Evolutionary conservation across 441 rosid species (phyloP), one percentile per base, ranked within the genome.

Genomic region (Eruca vesicaria): DNA sequence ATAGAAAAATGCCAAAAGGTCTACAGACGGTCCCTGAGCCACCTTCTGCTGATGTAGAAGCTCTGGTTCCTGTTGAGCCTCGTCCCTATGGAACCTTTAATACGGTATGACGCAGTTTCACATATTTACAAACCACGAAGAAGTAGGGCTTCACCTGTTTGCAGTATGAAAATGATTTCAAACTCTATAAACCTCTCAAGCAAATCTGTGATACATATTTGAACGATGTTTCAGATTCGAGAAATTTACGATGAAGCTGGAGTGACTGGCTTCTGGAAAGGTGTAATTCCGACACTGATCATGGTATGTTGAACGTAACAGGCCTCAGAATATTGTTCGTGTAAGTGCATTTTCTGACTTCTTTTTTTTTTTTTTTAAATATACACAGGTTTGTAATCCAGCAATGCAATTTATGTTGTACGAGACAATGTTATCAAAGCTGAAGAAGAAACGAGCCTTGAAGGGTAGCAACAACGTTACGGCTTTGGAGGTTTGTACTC

Each of bases 321-420:
- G 32, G 28, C 20, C 18, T 69, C 43, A 36, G 80, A 79, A 11
- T 56, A 23, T 61, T 2, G 32, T 55, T 82, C 73, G 45, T 50
- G 55, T 63, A 66, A 19, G 62, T 43, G 71, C 72, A 52, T 45
- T 18, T 66, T 45, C n/a, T 28, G 15, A 45, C n/a, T 2, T n/a
- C n/a, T n/a, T n/a, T n/a, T n/a, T n/a, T n/a, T n/a, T n/a, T 2
- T 56, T 62, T 11, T 10, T 9, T 2, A 5, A 5, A 7, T 60
- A n/a, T 45, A 15, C 36, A 33, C 82, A 95, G 99, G 99, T 95
- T 9, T 89, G 99, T 86, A 95, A 95, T 86, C 99, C 98, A 33
- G 84, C 99, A 12, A 86, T 95, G 56, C 99, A 93, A 80, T 95
- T 95, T 78, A 95, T 93, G 99, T 79, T 95, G 69, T 95, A 95